These are phyloP conservation scores for Fusarium sulawesiense DNA, from an alignment of 2,329 filamentous ascomycete genomes.

Conservation along the genomic window DNA sequence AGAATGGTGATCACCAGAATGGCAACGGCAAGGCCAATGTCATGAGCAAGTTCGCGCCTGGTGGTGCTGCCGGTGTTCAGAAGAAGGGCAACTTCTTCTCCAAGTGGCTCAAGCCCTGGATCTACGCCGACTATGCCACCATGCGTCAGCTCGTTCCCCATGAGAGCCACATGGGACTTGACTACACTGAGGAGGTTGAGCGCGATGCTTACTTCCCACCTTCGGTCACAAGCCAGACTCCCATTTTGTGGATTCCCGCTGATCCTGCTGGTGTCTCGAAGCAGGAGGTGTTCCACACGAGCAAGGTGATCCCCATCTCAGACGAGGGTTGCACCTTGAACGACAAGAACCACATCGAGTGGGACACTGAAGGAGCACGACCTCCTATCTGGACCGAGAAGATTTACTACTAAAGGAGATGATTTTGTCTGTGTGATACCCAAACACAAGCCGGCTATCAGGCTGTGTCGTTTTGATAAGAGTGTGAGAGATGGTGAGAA, in stretches of 20 bases:
- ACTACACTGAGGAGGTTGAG: constrained; percentile 72
- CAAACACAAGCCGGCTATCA: constrained; percentile 39
- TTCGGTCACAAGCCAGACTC: constrained; percentile 69
- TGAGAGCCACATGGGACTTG: constrained; percentile 57
- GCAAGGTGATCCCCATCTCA: constrained; percentile 74
- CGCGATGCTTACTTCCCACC: constrained; percentile 79
- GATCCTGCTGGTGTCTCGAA: constrained; percentile 75
- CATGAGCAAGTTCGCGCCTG: constrained; percentile 38
- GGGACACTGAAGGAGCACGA: constrained; percentile 56
- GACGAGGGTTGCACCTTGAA: constrained; percentile 78
- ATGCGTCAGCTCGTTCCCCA: constrained; percentile 78
- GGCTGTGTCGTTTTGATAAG: constrained; percentile 35
- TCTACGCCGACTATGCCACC: constrained; percentile 76
- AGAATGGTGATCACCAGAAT: constrained; percentile 9
- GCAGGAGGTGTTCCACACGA: constrained; percentile 77
- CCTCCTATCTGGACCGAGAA: constrained; percentile 60
- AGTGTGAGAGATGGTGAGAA: background rate
- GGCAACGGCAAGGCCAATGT: constrained; percentile 35
- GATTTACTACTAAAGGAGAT: constrained; percentile 54
- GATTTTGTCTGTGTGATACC: constrained; percentile 43
- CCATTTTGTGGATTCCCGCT: constrained; percentile 80
- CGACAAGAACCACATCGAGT: constrained; percentile 66
- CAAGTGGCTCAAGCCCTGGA: constrained; percentile 80
- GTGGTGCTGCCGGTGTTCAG: constrained; percentile 38
- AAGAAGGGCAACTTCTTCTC: constrained; percentile 65